These are phyloP conservation scores for Trypanosoma melophagium DNA, from an alignment of 208 protist species.

Conservation along the genomic window DNA sequence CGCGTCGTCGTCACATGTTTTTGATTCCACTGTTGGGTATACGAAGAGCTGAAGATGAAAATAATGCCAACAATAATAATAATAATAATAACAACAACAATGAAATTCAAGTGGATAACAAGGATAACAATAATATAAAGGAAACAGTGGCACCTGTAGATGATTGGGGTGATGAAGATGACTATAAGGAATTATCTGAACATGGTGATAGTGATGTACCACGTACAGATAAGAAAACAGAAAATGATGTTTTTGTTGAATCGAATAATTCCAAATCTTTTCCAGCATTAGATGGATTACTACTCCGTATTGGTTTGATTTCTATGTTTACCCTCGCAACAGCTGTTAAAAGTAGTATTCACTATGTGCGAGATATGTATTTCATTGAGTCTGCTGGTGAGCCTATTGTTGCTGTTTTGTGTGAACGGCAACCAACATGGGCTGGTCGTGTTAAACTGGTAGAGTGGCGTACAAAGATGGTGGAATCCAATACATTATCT, in stretches of 20 bases:
- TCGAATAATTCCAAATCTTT: constrained; percentile 9
- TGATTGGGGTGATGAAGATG: constrained; percentile 84
- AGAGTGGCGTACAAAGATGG: constrained; percentile 75
- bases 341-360: constrained; percentile 47
- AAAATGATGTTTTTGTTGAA: not conserved
- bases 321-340: constrained; percentile 45
- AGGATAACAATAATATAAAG: constrained; percentile 15
- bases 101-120: constrained; percentile 3
- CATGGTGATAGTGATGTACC: not conserved
- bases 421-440: constrained; percentile 76
- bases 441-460: constrained; percentile 81
- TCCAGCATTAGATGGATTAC: not conserved
- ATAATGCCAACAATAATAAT: constrained; percentile 2
- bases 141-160: constrained; percentile 27
- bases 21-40: constrained; percentile 52
- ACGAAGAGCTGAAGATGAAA: constrained; percentile 19
- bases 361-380: constrained; percentile 84
- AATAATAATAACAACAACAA: constrained; percentile 5
- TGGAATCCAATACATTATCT: constrained; percentile 79
- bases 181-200: constrained; percentile 46
- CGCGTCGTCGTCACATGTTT: constrained; percentile 68
- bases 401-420: constrained; percentile 77
- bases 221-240: not conserved
- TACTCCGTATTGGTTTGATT: constrained; percentile 30
- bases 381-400: constrained; percentile 82